Evolutionary conservation across 192 early-diverging fungal species (phyloP), one percentile per base, ranked within the genome.

Genomic region (Chytriomyces hyalinus): DNA sequence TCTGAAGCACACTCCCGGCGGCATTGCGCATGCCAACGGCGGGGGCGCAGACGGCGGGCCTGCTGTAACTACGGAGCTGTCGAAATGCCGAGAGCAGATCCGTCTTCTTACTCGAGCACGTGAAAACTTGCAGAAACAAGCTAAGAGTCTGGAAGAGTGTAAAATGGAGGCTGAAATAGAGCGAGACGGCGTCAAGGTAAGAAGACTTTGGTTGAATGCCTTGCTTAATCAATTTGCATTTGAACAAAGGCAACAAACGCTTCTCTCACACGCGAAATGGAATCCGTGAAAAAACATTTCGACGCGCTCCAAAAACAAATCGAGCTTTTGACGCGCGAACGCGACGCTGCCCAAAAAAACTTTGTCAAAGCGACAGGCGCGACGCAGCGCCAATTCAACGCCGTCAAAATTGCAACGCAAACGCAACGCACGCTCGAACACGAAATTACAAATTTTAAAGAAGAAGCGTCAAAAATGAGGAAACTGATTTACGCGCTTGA

Each of bases 401-500:
- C 80, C 17, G 78, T 90, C 51, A 90, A 90, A 74, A 63, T 90
- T 11, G 71, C 83, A 0, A 87, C 89, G 22, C 87, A 89, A 72
- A 84, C 82, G 1, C 85, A 90, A 68, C 75, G 87, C 20, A 90
- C 85, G 53, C 75, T 90, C 9, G 89, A 90, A 73, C 84, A 87
- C 67, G 89, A 90, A 75, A 90, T 90, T 28, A 74, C 69, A 47
- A 81, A 76, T 4, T 90, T 88, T 80, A 88, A 88, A 70, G 89
- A 88, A 43, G 89, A 90, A 73, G 89, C 89, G 5, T 50, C 82
- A 8, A 90, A 90, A 73, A 89, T 87, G 86, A 75, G 89, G 76
- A 90, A 90, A 83, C 67, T 90, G n/a, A 90, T 90, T 53, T 90
- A 85, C 68, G 73, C 84, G 2, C 81, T 90, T 22, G 89, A 90